phyloP scores from a whole-genome alignment of 2,329 filamentous ascomycete species.

The Curvularia sp. region DNA sequence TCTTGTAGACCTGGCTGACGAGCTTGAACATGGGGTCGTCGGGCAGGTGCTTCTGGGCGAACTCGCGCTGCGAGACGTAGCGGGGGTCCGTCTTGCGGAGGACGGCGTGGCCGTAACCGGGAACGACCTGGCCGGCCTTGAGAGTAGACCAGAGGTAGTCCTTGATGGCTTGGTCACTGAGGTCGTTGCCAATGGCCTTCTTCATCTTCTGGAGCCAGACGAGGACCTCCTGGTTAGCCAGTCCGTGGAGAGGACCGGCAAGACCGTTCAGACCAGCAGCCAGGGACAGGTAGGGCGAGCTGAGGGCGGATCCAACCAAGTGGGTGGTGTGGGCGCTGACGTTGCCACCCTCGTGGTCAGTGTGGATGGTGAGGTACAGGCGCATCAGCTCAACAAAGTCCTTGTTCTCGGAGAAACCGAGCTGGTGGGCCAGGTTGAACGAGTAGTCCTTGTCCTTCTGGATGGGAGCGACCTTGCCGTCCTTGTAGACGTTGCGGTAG shows the following conservation, averaged over 20 bases:
- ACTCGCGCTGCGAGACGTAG: constrained; percentile 97
- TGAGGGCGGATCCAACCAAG: constrained; percentile 93
- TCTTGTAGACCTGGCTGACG: constrained; percentile 99
- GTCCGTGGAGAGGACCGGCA: constrained; percentile 95
- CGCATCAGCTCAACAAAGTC: constrained; percentile 99
- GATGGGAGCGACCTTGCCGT: constrained; percentile 93
- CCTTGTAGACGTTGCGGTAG: constrained; percentile 99
- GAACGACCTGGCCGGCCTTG: constrained; percentile 93
- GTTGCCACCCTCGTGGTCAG: constrained; percentile 99
- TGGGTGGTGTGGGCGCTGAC: constrained; percentile 98
- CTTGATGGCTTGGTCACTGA: constrained; percentile 95
- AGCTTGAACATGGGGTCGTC: constrained; percentile 99
- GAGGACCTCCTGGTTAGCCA: constrained; percentile 99
- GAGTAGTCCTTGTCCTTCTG: constrained; percentile 99
- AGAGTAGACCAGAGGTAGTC: constrained; percentile 99
- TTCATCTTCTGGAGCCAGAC: constrained; percentile 99
- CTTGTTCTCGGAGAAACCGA: constrained; percentile 91
- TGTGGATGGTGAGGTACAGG: constrained; percentile 99
- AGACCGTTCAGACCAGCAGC: constrained; percentile 97
- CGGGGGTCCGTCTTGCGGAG: constrained; percentile 99
- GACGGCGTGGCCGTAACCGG: constrained; percentile 97
- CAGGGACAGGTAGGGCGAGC: constrained; percentile 96
- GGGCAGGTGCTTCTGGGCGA: constrained; percentile 91
- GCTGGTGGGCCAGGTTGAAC: constrained; percentile 99
- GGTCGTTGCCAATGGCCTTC: constrained; percentile 88